These are phyloP conservation scores for Ordospora colligata DNA, from an alignment of 371 early-diverging fungal species.

Conservation along the genomic window DNA sequence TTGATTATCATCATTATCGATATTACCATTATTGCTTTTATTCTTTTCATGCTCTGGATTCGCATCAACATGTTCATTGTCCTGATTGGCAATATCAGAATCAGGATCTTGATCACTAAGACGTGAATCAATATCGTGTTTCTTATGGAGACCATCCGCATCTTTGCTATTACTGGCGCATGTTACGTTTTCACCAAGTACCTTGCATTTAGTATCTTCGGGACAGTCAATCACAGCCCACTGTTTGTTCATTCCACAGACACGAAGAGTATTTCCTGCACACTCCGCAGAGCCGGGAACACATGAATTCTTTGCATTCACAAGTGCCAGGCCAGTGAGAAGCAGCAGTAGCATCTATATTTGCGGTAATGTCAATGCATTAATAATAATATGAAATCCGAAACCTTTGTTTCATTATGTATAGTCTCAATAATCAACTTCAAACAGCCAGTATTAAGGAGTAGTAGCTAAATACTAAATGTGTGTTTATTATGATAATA, in stretches of 20 bases:
- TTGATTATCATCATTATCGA: neutral
- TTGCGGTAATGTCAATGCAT: neutral
- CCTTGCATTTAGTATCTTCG: constrained; percentile 27
- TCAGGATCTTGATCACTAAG: neutral
- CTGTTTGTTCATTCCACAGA: constrained; percentile 50
- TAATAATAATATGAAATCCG: neutral
- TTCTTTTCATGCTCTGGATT: constrained; percentile 5
- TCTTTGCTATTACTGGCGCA: constrained; percentile 20
- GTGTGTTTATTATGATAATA: neutral
- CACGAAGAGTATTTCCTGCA: constrained; percentile 35
- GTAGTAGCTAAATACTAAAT: neutral
- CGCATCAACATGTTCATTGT: neutral
- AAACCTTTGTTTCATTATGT: neutral
- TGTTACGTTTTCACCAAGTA: constrained; percentile 15
- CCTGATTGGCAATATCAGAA: neutral
- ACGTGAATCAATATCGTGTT: neutral
- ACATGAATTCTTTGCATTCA: constrained; percentile 31
- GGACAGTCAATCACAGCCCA: constrained; percentile 52
- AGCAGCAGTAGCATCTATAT: constrained; percentile 4
- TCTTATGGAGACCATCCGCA: neutral
- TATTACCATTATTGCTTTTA: neutral
- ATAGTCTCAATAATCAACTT: too few species aligned
- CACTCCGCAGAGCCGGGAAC: constrained; percentile 52
- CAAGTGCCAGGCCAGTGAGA: neutral
- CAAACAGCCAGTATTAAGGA: neutral